phyloP scores from a whole-genome alignment of 176 grass and related monocot genomes.

The Avena insularis region DNA sequence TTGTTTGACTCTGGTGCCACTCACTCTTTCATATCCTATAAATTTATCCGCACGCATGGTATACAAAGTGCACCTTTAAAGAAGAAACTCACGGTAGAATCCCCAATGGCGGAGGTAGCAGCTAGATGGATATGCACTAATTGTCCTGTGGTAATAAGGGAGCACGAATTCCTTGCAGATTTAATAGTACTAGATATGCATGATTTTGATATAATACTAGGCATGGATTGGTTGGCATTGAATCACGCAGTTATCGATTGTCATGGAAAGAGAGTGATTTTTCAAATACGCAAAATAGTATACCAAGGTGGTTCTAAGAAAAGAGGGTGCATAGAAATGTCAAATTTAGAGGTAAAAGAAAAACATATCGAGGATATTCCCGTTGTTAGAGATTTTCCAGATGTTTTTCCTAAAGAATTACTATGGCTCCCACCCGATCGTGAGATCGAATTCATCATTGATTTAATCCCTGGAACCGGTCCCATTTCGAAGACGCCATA shows the following conservation, averaged over 20 bases:
- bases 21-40: no score
- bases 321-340: not conserved
- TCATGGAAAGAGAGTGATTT: not conserved
- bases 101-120: not conserved
- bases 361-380: not conserved
- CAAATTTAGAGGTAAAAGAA: not conserved
- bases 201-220: no score
- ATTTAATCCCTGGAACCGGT: not conserved
- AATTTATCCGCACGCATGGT: not conserved
- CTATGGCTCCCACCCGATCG: not conserved
- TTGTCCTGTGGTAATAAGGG: not conserved
- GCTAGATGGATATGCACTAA: not conserved
- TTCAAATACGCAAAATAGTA: not conserved
- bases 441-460: not conserved
- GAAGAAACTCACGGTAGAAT: not conserved
- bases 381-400: not conserved
- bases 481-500: not conserved
- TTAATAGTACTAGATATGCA: no score
- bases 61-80: not conserved
- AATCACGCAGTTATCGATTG: not conserved
- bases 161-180: no score
- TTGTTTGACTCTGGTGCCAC: not conserved
- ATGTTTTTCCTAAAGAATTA: not conserved
- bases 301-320: not conserved
- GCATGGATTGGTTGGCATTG: not conserved